These are phyloP conservation scores for Crithidia fasciculata DNA, from an alignment of 208 protist species.

Conservation along the genomic window DNA sequence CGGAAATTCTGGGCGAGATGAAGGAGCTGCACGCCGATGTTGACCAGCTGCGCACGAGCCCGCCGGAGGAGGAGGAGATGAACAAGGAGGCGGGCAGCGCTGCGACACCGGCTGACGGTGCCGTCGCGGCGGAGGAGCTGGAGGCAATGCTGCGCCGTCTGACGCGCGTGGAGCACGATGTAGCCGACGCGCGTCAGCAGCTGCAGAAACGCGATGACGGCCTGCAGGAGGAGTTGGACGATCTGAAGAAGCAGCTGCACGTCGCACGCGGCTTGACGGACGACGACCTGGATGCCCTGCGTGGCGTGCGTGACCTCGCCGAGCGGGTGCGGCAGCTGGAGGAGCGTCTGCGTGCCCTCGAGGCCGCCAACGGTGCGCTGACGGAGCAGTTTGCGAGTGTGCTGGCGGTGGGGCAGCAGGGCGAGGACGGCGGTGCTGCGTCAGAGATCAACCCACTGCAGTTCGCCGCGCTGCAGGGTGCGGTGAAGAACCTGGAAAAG, in stretches of 20 bases:
- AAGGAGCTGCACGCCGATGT: conserved; percentile 78
- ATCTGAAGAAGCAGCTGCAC: conserved; percentile 38
- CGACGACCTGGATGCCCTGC: conserved; percentile 47
- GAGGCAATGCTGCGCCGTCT: conserved; percentile 29
- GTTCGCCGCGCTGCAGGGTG: conserved; percentile 50
- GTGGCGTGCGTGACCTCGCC: conserved; percentile 23
- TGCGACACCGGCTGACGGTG: not conserved
- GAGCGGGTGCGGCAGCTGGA: conserved; percentile 52
- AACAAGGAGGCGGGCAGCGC: not conserved
- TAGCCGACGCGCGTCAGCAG: conserved; percentile 33
- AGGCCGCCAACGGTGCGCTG: conserved; percentile 32
- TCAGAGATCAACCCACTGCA: conserved; percentile 53
- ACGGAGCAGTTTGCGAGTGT: conserved; percentile 34
- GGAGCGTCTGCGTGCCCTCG: conserved; percentile 47
- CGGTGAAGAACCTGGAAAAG: conserved; percentile 66
- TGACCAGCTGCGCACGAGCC: conserved; percentile 57
- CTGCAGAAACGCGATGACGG: conserved; percentile 30
- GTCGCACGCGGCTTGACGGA: conserved; percentile 40
- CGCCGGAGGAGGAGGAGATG: not conserved
- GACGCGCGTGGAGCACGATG: conserved; percentile 32
- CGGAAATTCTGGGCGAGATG: conserved; percentile 89
- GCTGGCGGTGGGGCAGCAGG: conserved; percentile 13
- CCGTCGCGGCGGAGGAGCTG: not conserved
- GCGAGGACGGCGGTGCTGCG: conserved; percentile 15
- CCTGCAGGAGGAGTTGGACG: conserved; percentile 45